These are phyloP conservation scores for Skeletonema costatum DNA, from an alignment of 108 stramenopile genomes.

Conservation along the genomic window DNA sequence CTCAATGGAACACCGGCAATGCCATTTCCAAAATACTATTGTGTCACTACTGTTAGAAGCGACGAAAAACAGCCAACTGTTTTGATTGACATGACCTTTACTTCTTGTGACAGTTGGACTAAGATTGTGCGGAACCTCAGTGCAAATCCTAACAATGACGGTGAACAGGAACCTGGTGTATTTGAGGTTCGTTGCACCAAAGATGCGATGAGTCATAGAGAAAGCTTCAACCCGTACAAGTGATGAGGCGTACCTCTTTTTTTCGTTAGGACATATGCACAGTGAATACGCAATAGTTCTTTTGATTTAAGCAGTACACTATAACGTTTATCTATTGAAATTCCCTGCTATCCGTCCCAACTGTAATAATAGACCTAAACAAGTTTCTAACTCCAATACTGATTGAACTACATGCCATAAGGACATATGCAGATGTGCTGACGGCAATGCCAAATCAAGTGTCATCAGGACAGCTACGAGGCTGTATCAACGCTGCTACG, in stretches of 20 bases:
- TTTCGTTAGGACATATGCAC: no score
- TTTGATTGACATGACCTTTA: neutral
- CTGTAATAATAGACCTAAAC: no score
- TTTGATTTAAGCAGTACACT: no score
- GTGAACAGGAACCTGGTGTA: neutral
- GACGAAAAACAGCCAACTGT: neutral
- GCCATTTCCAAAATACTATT: slow-evolving; percentile 1
- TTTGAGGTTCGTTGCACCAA: neutral
- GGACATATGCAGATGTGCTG: no score
- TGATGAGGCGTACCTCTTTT: neutral
- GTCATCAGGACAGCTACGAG: no score
- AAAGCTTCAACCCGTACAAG: neutral
- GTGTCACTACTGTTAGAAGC: neutral
- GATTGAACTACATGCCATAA: no score
- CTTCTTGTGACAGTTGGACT: neutral
- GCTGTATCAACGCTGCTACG: no score
- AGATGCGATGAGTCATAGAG: neutral
- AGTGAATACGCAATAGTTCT: no score
- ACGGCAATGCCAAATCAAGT: no score
- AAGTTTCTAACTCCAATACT: no score
- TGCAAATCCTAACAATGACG: neutral
- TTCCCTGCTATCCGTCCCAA: no score
- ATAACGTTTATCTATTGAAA: no score
- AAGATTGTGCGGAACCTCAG: neutral
- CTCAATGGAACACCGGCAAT: neutral